Base-by-base conservation (phyloP, 129 eudicot species). In the Flaveria bidentis region DNA sequence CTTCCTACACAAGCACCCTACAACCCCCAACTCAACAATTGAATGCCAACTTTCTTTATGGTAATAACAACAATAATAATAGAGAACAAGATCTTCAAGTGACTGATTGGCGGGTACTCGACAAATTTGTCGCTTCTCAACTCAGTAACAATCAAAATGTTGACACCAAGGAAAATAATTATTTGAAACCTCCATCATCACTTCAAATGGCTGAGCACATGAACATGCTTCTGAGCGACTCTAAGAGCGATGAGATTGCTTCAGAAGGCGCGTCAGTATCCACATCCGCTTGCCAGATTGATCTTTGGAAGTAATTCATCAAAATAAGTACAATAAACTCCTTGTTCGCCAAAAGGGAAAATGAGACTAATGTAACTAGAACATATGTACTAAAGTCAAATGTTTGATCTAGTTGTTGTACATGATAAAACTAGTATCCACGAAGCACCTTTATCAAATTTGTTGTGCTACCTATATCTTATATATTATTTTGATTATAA, bases 21-120 rank as follows among this genome's bases (percentile, higher is more conserved):
- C 71, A 78, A 26, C 64, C 66, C 45, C 78, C 26, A 45, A 49
- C 16, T 60, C 85, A 76, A 36, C 77, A 69, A 39, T 60, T 39
- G 30, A 76, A 76, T 23, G 57, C 53, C 60, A 83, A 75, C 78
- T 67, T 77, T 13, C 8, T 84, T 46, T 82, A 68, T 33, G 80
- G 74, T 36, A 63, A 47, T 63, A 63, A 20, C 22, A 57, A 33
- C 25, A 74, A 18, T 28, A 63, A 30, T 64, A 33, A 53, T 41
- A 17, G 28, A 17, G 70, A 46, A 81, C 75, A 68, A 33, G 76
- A 62, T 22, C 80, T 68, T 73, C 88, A 81, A 77, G 80, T 81
- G 80, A 84, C 85, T 44, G 88, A 84, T 72, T 84, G 88, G 88
- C 75, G 85, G 60, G 78, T 84, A 4, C 85, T 84, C 6, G 88